phyloP scores from a whole-genome alignment of 2,329 filamentous ascomycete genomes.

The Aspergillus fumigatus region DNA sequence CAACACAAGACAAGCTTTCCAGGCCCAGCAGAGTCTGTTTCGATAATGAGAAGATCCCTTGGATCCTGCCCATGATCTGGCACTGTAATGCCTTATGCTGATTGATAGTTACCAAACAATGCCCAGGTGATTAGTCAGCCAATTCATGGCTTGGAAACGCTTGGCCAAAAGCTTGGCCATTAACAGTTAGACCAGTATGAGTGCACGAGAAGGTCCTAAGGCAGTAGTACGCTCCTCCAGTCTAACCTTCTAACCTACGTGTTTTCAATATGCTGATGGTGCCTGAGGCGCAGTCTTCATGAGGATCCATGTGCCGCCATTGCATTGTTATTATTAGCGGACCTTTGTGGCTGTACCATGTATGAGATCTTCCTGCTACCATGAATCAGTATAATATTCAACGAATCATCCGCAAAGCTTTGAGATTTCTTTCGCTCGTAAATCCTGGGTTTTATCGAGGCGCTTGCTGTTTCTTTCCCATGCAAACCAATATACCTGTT shows the following conservation, averaged over 20 bases:
- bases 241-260: too few relatives aligned
- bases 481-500: too few relatives aligned
- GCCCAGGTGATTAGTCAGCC: neutral
- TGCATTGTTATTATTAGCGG: neutral
- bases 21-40: neutral
- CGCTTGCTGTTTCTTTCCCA: too few relatives aligned
- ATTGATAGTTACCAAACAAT: neutral
- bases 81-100: neutral
- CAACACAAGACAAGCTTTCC: neutral
- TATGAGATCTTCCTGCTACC: neutral
- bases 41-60: neutral
- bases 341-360: neutral
- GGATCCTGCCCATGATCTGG: neutral
- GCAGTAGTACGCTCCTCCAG: too few relatives aligned
- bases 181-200: neutral
- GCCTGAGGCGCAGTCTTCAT: neutral
- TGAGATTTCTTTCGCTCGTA: neutral
- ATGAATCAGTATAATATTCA: neutral
- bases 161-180: constrained; percentile 16
- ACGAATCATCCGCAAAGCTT: neutral
- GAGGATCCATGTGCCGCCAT: neutral
- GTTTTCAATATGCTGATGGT: neutral
- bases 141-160: constrained; percentile 1
- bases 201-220: too few relatives aligned
- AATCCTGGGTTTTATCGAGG: too few relatives aligned